Percentiles rank a stretch among this genome's conserved stretches.
Evolutionary conservation across 805 yeast species (phyloP).

Genomic region (Metschnikowia kofuensis): DNA sequence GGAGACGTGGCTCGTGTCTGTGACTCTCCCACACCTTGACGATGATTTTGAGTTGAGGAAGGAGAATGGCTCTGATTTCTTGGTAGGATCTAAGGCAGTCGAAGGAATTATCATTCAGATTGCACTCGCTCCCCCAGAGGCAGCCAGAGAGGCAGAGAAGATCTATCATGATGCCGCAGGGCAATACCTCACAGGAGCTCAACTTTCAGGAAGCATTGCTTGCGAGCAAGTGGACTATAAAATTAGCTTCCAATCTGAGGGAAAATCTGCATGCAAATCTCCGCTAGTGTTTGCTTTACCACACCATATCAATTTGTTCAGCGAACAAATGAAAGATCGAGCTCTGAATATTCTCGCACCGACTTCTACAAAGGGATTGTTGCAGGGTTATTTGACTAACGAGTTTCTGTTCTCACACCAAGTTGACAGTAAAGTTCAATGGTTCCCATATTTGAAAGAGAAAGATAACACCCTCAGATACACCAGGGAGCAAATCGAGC

Average conservation of each 20-base stretch:
- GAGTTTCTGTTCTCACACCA: conserved; percentile 37
- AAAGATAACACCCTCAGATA: conserved; percentile 33
- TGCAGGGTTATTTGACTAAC: conserved; percentile 45
- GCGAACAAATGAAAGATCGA: conserved; percentile 23
- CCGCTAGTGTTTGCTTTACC: conserved; percentile 64
- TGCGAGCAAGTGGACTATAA: conserved; percentile 47
- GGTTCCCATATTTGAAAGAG: conserved; percentile 44
- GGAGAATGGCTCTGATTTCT: conserved; percentile 21
- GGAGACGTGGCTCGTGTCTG: conserved; percentile 51
- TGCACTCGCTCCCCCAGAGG: conserved; percentile 41
- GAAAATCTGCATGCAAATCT: conserved; percentile 46
- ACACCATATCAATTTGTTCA: conserved; percentile 54
- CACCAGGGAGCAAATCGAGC: conserved; percentile 41
- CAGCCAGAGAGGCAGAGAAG: conserved; percentile 26
- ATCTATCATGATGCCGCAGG: conserved; percentile 70
- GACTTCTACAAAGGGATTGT: conserved; percentile 53
- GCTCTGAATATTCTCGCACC: conserved; percentile 44
- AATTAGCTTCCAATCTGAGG: conserved; percentile 47
- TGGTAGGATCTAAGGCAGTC: conserved; percentile 36
- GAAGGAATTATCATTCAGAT: conserved; percentile 49
- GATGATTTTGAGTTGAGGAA: conserved; percentile 27
- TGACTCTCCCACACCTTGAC: conserved; percentile 23
- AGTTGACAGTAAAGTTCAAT: conserved; percentile 38
- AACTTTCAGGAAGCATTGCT: conserved; percentile 44
- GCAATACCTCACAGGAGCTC: conserved; percentile 51